These are phyloP conservation scores for Mortierella sp. DNA, from an alignment of 371 early-diverging fungal species.

Conservation along the genomic window DNA sequence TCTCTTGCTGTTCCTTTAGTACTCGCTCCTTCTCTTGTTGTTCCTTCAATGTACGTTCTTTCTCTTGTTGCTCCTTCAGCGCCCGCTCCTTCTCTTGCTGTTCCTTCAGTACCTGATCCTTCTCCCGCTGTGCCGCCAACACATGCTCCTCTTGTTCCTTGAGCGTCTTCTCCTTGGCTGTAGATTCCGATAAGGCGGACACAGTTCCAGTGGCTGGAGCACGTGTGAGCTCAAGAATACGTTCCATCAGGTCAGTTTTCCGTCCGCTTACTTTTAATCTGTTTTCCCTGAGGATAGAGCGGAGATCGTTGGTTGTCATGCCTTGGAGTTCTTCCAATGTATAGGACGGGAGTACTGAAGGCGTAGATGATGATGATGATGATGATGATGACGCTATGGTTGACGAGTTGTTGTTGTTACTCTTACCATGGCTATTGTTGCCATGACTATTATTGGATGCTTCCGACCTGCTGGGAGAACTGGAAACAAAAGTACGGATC, in stretches of 20 bases:
- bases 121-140: background rate
- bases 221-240: slow-evolving; percentile 7
- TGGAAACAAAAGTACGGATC: no score
- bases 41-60: background rate
- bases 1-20: slow-evolving; percentile 16
- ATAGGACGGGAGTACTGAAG: slow-evolving; percentile 8
- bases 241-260: slow-evolving; percentile 27
- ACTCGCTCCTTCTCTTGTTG: slow-evolving; percentile 8
- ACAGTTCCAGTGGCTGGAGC: no score
- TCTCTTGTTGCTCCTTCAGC: background rate
- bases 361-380: no score
- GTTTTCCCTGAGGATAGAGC: slow-evolving; percentile 19
- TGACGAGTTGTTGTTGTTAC: background rate
- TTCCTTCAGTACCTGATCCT: slow-evolving; percentile 4
- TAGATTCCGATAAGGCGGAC: slow-evolving; percentile 6
- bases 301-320: slow-evolving; percentile 18
- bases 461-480: no score
- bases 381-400: background rate
- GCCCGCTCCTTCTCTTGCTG: slow-evolving; percentile 2
- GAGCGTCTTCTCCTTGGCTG: background rate
- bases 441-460: no score
- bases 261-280: slow-evolving; percentile 28
- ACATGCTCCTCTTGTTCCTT: background rate
- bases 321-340: slow-evolving; percentile 25
- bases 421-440: no score